phyloP scores from a whole-genome alignment of 2,329 filamentous ascomycete species.

The Ophiostoma novo-ulmi region DNA sequence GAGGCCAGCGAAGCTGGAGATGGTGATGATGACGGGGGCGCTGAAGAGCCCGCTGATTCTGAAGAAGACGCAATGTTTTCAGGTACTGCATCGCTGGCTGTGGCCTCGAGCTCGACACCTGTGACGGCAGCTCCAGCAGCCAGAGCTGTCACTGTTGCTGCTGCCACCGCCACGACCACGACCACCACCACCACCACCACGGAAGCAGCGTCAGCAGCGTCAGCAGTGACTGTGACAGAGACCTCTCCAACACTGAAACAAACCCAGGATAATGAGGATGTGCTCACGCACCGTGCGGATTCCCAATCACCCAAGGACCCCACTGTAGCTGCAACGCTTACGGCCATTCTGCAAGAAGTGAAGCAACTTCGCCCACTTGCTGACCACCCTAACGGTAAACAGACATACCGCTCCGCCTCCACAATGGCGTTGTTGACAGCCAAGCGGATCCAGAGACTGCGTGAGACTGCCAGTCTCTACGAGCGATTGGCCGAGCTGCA shows the following conservation, averaged over 20 bases:
- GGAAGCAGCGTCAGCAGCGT: not conserved
- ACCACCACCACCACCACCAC: not conserved
- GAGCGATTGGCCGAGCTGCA: slow-evolving; percentile 6
- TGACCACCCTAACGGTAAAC: not conserved
- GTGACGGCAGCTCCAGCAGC: not conserved
- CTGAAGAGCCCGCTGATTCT: not conserved
- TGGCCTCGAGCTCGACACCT: not conserved
- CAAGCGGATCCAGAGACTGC: not conserved
- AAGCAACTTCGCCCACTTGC: not conserved
- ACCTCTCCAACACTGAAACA: not conserved
- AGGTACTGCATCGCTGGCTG: not conserved
- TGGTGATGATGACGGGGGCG: not conserved
- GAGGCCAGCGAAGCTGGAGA: not conserved
- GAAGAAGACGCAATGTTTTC: not conserved
- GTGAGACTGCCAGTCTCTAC: slow-evolving; percentile 12
- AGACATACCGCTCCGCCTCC: not conserved
- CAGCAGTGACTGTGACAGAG: not conserved
- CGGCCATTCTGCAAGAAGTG: slow-evolving; percentile 4
- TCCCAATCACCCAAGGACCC: not conserved
- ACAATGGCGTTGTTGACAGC: not conserved
- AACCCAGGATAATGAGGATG: not conserved
- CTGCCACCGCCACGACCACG: not conserved
- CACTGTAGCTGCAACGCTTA: slow-evolving; percentile 8
- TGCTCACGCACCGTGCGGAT: not conserved
- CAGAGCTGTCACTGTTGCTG: not conserved